These are phyloP conservation scores for Isoetes engelmannii DNA, from an alignment of 83 land plant genomes.

Conservation along the genomic window DNA sequence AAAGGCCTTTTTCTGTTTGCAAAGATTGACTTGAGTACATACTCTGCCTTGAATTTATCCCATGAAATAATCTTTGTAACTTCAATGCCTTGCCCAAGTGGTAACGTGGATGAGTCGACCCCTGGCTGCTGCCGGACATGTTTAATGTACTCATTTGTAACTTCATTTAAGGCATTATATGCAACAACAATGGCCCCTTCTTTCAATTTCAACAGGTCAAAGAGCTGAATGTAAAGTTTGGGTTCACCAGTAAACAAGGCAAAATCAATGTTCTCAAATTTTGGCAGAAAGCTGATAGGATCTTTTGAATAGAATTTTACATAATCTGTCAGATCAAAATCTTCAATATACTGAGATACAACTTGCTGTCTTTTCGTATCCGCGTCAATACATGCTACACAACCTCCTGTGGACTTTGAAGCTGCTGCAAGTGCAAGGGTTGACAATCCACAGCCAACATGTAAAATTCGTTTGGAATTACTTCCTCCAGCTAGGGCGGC, in stretches of 20 bases:
- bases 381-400: conserved; percentile 20
- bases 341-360: conserved; percentile 21
- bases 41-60: conserved; percentile 37
- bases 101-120: conserved; percentile 35
- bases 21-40: conserved; percentile 11
- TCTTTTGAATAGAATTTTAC: conserved; percentile 34
- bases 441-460: conserved; percentile 44
- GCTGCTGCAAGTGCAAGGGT: conserved; percentile 43
- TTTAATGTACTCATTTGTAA: conserved; percentile 35
- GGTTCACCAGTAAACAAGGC: conserved; percentile 34
- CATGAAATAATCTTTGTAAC: conserved; percentile 33
- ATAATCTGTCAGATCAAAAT: conserved; percentile 29
- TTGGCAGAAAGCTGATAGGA: conserved; percentile 24
- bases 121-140: conserved; percentile 46
- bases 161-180: conserved; percentile 39
- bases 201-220: conserved; percentile 35
- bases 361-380: conserved; percentile 30
- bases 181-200: conserved; percentile 40
- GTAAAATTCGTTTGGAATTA: conserved; percentile 33
- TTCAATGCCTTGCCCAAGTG: conserved; percentile 42
- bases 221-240: conserved; percentile 24
- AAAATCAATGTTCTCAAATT: conserved; percentile 30
- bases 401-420: conserved; percentile 34
- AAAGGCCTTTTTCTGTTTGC: not conserved
- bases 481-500: conserved; percentile 40